A percentile compares a stretch with the other conserved stretches of the same genome.
phyloP scores from a whole-genome alignment of 306 rosid species.

The barrel medic (Medicago truncatula) region DNA sequence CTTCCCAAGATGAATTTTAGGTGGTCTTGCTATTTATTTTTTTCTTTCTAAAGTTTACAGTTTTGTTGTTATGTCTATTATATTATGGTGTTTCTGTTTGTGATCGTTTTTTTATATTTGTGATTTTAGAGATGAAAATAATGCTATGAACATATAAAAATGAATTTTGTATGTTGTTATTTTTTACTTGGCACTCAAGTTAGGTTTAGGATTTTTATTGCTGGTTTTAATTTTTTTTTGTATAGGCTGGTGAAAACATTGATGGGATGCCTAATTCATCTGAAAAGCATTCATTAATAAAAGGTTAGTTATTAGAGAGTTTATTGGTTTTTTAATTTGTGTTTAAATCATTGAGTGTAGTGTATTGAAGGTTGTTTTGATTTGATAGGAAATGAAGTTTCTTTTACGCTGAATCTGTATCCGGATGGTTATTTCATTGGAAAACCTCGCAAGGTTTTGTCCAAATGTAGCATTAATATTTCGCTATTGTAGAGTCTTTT shows the following conservation, averaged over 20 bases:
- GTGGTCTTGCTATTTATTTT: not conserved
- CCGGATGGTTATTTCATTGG: conserved; percentile 88
- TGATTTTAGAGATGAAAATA: conserved; percentile 6
- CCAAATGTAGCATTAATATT: conserved; percentile 23
- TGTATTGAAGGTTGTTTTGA: not conserved
- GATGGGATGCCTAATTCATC: conserved; percentile 47
- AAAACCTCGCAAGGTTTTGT: conserved; percentile 89
- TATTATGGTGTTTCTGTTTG: not conserved
- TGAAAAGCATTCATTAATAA: conserved; percentile 45
- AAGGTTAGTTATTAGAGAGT: conserved; percentile 49
- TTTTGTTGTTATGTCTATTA: not conserved
- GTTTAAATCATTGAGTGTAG: conserved; percentile 29
- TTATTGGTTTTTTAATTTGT: conserved; percentile 25
- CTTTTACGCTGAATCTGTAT: conserved; percentile 81
- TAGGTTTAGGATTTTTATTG: conserved; percentile 3
- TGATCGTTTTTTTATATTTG: not conserved
- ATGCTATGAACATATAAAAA: not conserved
- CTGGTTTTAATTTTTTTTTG: conserved; percentile 34
- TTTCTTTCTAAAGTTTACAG: not conserved
- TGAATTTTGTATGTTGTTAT: conserved; percentile 1
- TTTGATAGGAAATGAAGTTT: conserved; percentile 74
- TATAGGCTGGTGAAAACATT: conserved; percentile 54
- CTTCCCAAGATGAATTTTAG: not conserved
- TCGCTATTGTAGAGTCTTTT: conserved; percentile 17
- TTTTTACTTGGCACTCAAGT: too few species aligned